Evolutionary conservation across 768 basidiomycete species (phyloP).

Genomic region (Gelatoporia subvermispora): DNA sequence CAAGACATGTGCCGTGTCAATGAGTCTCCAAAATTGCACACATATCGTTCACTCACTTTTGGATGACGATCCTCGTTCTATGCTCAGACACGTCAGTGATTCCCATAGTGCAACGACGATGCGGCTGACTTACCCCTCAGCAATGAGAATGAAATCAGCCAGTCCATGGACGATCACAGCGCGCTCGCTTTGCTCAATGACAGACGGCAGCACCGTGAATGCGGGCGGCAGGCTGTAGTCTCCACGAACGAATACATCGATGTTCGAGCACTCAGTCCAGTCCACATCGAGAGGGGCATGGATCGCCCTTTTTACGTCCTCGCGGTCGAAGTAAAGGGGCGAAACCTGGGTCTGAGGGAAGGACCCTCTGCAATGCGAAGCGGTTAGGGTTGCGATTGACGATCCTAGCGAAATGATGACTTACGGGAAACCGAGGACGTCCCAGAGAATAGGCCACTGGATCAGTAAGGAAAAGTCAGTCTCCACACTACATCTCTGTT

Average conservation of each 20-base stretch:
- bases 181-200: slow-evolving; percentile 70
- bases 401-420: slow-evolving; percentile 12
- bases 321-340: slow-evolving; percentile 67
- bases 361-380: slow-evolving; percentile 10
- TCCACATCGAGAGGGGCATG: slow-evolving; percentile 59
- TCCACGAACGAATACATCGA: slow-evolving; percentile 52
- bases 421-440: slow-evolving; percentile 78
- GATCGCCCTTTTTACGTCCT: slow-evolving; percentile 64
- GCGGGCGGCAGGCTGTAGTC: slow-evolving; percentile 60
- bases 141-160: slow-evolving; percentile 68
- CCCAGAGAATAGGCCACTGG: slow-evolving; percentile 65
- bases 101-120: neutral
- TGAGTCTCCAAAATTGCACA: neutral
- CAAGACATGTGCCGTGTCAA: slow-evolving; percentile 40
- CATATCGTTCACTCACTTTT: slow-evolving; percentile 26
- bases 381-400: slow-evolving; percentile 13
- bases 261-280: slow-evolving; percentile 62
- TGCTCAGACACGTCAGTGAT: slow-evolving; percentile 1
- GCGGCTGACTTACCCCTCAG: slow-evolving; percentile 53
- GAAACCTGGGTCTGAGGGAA: slow-evolving; percentile 41
- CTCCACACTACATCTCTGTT: neutral
- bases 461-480: neutral
- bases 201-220: slow-evolving; percentile 62
- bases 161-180: slow-evolving; percentile 69
- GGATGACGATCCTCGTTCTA: slow-evolving; percentile 29